Base-by-base conservation (phyloP, 331 rosid genomes). In the Pyrus hybrid region DNA sequence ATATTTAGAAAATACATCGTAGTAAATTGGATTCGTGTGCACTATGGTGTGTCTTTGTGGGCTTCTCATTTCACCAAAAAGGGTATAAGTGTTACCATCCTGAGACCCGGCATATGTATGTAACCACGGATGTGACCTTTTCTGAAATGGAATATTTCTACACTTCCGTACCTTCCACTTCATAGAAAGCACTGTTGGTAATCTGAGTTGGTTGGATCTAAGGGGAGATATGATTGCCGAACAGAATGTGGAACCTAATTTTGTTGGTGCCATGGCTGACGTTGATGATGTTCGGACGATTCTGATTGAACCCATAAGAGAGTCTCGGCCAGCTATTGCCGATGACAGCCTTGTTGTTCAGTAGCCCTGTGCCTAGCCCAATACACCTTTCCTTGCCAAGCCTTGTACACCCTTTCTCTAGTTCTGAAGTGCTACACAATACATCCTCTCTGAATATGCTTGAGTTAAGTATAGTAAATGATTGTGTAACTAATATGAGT, bases 271-370 rank as follows among this genome's bases (percentile, higher is more conserved):
- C n/a, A 3, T 20, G 8, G 54, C 0, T 47, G 6, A 47, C 13
- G 18, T 47, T 4, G 8, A 2, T 51, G 20, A 17, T 51, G 1
- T 51, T 0, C 2, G 0, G 2, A 0, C 0, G 7, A 16, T 0
- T 49, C 20, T 14, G 2, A 51, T 3, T 8, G 3, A 53, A 3
- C 57, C 57, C 57, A 17, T 51, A 6, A 1, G 1, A 53, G 21
- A 18, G 11, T 18, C 58, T 18, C 22, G 1, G 58, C 58, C 0
- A 53, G 58, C 2, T 6, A 18, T 2, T 18, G n/a, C 8, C 12
- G 0, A 53, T 22, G 8, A 17, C 3, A 28, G 29, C 29, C n/a
- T 3, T 1, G 32, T 5, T 29, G 32, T 29, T 29, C 5, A 29
- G 0, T 4, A 29, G 32, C 4, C 32, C 5, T 4, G 4, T 29